Evolutionary conservation across 805 yeast genomes (phyloP), one percentile per base, ranked within the genome.

Genomic region (Candida wancherniae): DNA sequence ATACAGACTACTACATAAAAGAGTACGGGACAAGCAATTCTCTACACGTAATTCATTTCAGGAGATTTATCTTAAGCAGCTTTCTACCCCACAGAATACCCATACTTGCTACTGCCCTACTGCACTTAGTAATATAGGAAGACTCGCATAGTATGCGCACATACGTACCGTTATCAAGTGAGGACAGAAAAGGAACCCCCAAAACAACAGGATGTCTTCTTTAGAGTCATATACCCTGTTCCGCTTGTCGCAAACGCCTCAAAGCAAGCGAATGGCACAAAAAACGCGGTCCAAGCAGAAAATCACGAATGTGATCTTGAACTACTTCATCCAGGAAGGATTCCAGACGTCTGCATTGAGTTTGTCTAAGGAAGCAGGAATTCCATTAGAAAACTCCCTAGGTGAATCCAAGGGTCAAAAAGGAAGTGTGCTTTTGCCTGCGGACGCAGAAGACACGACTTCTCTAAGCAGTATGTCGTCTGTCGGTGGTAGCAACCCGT

Each of bases 311-410:
- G 51, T 84, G 35, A 68, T 86, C 9, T 65, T 85, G 51, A 79
- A 83, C 58, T 84, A 82, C 55, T 71, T 86, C 39, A 73, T 86
- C 9, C 74, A 76, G 30, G 88, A 84, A 57, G 94, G 92, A 0
- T 80, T 82, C 50, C 78, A 77, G 37, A 69, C 76, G 9, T 78
- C 94, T 0, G 82, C 85, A 2, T 36, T 60, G 9, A 67, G 69
- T 26, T 76, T 84, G 59, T 71, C 85, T 3, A 60, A 62, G 32
- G 92, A 83, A 42, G 55, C 74, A 4, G 66, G 69, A 10, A 47
- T 68, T 3, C 52, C 50, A 7, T 14, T 34, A 22, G 19, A 15
- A 3, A 9, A 6, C 12, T n/a, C n/a, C n/a, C n/a, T n/a, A n/a
- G 24, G 19, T 8, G 33, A 18, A 5, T 4, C 12, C 3, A 21